These are phyloP conservation scores for Daedalea quercina DNA, from an alignment of 768 basidiomycete species.

Conservation along the genomic window DNA sequence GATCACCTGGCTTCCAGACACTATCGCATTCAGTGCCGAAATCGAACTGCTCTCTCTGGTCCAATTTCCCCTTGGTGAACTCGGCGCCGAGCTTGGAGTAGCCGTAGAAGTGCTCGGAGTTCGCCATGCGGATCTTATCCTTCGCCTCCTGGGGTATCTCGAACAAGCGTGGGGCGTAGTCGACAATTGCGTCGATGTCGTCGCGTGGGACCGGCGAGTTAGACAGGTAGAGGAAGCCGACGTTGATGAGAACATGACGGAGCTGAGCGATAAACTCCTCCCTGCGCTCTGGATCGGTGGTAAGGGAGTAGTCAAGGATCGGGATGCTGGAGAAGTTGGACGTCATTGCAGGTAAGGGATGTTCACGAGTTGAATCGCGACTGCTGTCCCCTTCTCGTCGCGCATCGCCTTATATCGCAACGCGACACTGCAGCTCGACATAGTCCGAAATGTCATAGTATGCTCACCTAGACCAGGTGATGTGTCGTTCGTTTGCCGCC, in stretches of 20 bases:
- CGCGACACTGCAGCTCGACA: neutral
- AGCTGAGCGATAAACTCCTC: conserved; percentile 57
- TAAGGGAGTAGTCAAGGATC: conserved; percentile 58
- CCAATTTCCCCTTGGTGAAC: conserved; percentile 64
- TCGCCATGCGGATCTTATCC: conserved; percentile 59
- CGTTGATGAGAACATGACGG: conserved; percentile 65
- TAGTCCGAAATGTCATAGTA: neutral
- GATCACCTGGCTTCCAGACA: conserved; percentile 46
- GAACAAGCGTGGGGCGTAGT: conserved; percentile 64
- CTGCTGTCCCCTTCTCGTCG: too few species aligned
- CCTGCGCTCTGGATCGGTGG: conserved; percentile 32
- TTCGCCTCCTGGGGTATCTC: conserved; percentile 68
- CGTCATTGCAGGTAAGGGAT: conserved; percentile 1
- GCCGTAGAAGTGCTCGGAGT: conserved; percentile 74
- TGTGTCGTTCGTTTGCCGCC: neutral
- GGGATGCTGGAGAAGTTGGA: conserved; percentile 56
- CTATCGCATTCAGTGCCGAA: conserved; percentile 47
- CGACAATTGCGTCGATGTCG: conserved; percentile 42
- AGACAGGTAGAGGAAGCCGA: conserved; percentile 76
- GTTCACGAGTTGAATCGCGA: neutral
- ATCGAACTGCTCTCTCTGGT: conserved; percentile 78
- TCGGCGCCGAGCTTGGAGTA: conserved; percentile 70
- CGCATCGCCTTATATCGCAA: neutral
- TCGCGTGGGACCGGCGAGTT: conserved; percentile 49
- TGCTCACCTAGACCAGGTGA: neutral